A percentile compares a stretch with the other conserved stretches of the same genome.
Conservation (phyloP, 768 basidiomycete species). For the Pleurotus eryngii region DNA sequence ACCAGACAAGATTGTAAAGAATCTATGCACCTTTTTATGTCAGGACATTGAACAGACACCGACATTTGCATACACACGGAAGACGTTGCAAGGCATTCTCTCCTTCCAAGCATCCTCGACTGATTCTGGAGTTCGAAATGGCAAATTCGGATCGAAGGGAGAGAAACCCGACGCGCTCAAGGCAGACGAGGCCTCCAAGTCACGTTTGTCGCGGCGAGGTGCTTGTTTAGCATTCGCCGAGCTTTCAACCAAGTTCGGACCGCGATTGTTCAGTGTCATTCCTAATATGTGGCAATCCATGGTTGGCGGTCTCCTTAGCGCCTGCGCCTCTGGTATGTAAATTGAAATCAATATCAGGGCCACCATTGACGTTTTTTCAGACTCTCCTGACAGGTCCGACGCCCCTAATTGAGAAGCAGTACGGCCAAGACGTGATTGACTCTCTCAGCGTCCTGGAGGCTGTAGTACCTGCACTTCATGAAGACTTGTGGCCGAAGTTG, state of each 20-base stretch:
- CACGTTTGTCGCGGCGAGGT: constrained; percentile 78
- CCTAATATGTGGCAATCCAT: constrained; percentile 96
- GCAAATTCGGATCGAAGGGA: constrained; percentile 33
- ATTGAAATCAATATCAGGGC: constrained; percentile 3
- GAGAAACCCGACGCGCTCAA: constrained; percentile 32
- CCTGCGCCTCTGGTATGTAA: constrained; percentile 63
- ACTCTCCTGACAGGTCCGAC: constrained; percentile 58
- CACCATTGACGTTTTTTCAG: constrained; percentile 25
- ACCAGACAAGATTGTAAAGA: constrained; percentile 94
- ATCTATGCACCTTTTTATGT: constrained; percentile 94
- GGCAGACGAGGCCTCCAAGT: constrained; percentile 55
- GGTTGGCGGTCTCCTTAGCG: constrained; percentile 69
- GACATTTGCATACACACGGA: constrained; percentile 71
- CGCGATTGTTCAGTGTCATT: constrained; percentile 68
- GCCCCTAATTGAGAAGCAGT: constrained; percentile 60
- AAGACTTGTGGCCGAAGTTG: constrained; percentile 66
- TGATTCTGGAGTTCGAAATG: constrained; percentile 21
- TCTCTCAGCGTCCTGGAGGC: constrained; percentile 87
- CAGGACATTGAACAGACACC: constrained; percentile 89
- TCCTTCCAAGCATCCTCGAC: constrained; percentile 56
- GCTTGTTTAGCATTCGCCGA: constrained; percentile 80
- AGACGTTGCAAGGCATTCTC: constrained; percentile 67
- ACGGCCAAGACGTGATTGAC: constrained; percentile 90
- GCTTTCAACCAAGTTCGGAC: constrained; percentile 74
- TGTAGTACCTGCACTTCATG: constrained; percentile 71